Conservation (phyloP, 2,329 filamentous ascomycete species). For the Fusarium graminum region DNA sequence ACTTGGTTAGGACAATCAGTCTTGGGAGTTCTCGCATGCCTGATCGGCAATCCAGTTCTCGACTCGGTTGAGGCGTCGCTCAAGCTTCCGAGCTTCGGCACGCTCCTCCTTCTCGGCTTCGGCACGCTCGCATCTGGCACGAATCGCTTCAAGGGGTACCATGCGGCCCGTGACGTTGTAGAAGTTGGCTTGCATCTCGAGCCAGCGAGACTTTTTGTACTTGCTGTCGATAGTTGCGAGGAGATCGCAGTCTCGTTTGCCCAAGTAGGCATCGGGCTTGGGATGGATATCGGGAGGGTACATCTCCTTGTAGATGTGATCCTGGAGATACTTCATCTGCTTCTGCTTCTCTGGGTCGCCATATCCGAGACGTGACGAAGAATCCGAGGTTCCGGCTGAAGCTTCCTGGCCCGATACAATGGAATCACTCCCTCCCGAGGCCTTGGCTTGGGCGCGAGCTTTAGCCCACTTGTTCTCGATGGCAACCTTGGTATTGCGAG, state of each 20-base stretch:
- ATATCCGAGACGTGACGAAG: constrained; percentile 34
- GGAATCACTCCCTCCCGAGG: constrained; percentile 11
- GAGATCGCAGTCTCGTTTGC: constrained; percentile 52
- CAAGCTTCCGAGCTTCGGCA: constrained; percentile 7
- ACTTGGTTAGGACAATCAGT: not conserved
- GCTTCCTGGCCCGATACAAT: constrained; percentile 49
- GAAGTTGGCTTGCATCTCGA: constrained; percentile 61
- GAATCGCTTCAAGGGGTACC: constrained; percentile 56
- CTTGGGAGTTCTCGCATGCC: constrained; percentile 3
- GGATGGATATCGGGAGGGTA: constrained; percentile 48
- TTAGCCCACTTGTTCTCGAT: constrained; percentile 41
- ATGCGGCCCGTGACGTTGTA: constrained; percentile 59
- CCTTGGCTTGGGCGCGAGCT: constrained; percentile 31
- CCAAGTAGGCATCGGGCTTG: constrained; percentile 46
- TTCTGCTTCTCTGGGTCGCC: constrained; percentile 37
- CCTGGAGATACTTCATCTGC: constrained; percentile 51
- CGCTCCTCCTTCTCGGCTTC: constrained; percentile 40
- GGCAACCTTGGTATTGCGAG: constrained; percentile 39
- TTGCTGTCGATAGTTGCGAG: constrained; percentile 54
- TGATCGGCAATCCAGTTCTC: constrained; percentile 42
- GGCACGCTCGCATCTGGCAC: constrained; percentile 51
- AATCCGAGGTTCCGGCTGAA: constrained; percentile 42
- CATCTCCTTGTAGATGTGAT: constrained; percentile 50
- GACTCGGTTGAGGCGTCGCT: constrained; percentile 19
- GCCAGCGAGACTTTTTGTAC: constrained; percentile 53